Conservation (phyloP, 2,329 filamentous ascomycete genomes). For the Aspergillus sp. region DNA sequence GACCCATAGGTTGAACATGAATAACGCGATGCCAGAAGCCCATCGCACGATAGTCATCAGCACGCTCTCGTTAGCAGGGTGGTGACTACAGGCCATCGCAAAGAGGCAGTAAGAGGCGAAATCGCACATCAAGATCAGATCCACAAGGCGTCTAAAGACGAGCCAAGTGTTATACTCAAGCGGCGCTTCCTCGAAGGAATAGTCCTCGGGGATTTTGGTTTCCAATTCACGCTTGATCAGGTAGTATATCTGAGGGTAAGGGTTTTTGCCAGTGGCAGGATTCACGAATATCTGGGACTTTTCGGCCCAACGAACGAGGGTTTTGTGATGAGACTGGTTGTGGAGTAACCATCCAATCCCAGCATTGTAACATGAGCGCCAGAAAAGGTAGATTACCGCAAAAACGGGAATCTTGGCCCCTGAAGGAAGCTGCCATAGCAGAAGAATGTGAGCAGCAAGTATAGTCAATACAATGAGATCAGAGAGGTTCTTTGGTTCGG, state of each 20-base stretch:
- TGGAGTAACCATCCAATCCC: conserved; percentile 89
- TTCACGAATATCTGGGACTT: conserved; percentile 84
- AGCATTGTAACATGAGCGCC: conserved; percentile 88
- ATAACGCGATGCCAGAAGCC: conserved; percentile 71
- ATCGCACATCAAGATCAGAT: conserved; percentile 98
- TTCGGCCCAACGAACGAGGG: conserved; percentile 82
- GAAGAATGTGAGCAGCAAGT: conserved; percentile 70
- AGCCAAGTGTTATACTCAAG: conserved; percentile 99
- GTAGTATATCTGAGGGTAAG: conserved; percentile 76
- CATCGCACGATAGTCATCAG: conserved; percentile 73
- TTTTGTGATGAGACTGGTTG: conserved; percentile 84
- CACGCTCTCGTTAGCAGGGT: conserved; percentile 69
- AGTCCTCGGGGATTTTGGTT: conserved; percentile 90
- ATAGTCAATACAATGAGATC: conserved; percentile 79
- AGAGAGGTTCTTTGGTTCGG: conserved; percentile 91
- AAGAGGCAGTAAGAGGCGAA: conserved; percentile 97
- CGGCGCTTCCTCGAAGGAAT: conserved; percentile 87
- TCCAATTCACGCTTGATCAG: conserved; percentile 88
- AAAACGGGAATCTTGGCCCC: conserved; percentile 73
- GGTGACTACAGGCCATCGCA: conserved; percentile 80
- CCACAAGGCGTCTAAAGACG: conserved; percentile 90
- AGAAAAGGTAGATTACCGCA: conserved; percentile 82
- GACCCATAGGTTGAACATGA: conserved; percentile 97
- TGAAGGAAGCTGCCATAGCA: conserved; percentile 71
- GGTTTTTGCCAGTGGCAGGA: conserved; percentile 76